phyloP scores from a whole-genome alignment of 202 grass and related monocot genomes.

The Setaria viridis region DNA sequence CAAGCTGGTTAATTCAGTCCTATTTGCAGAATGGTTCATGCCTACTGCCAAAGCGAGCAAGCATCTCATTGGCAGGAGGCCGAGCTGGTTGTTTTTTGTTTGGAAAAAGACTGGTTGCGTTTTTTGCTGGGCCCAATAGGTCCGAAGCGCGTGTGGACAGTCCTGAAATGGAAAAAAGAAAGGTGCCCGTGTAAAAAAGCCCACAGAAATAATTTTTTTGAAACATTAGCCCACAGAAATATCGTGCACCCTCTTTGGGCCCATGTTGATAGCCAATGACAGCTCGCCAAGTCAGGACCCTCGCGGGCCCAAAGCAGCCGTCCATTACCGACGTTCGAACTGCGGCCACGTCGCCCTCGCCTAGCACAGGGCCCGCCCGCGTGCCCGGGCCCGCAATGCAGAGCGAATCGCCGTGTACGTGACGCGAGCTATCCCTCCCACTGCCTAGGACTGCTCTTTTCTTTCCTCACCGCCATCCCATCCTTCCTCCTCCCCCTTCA shows the following conservation, averaged over 20 bases:
- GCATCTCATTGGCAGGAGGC: too few relatives aligned
- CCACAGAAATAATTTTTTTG: neutral
- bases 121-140: neutral
- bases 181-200: neutral
- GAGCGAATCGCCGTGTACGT: neutral
- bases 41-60: too few relatives aligned
- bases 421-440: neutral
- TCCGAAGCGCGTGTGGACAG: neutral
- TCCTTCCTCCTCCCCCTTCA: neutral
- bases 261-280: neutral
- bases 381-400: neutral
- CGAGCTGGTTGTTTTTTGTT: too few relatives aligned
- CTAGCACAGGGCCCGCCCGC: neutral
- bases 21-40: neutral
- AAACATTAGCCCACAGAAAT: neutral
- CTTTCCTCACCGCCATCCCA: constrained; percentile 47
- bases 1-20: neutral
- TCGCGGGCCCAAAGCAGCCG: neutral
- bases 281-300: neutral
- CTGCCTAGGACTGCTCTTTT: neutral
- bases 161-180: neutral
- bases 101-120: too few relatives aligned
- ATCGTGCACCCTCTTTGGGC: neutral
- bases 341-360: constrained; percentile 35
- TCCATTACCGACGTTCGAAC: neutral